These are phyloP conservation scores for Monosporascus sp. DNA, from an alignment of 2,329 filamentous ascomycete genomes.

Conservation along the genomic window DNA sequence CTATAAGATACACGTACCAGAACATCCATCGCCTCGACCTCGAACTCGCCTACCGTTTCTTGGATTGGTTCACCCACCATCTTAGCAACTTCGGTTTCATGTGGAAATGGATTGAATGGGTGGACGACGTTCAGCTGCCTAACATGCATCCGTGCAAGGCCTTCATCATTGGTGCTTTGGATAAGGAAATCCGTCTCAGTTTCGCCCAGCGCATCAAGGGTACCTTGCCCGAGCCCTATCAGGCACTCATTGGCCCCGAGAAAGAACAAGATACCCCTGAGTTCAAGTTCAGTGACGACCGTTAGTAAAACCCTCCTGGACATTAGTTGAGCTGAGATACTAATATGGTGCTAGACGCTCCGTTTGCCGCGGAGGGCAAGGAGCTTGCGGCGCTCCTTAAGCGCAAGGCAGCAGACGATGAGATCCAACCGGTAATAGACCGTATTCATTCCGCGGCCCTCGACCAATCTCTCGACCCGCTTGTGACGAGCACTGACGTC, in stretches of 20 bases:
- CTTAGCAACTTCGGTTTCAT: conserved; percentile 98
- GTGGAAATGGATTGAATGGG: conserved; percentile 99
- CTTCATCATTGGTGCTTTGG: conserved; percentile 83
- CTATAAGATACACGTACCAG: conserved; percentile 86
- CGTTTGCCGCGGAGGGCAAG: conserved; percentile 78
- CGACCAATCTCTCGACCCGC: conserved; percentile 66
- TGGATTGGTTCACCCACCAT: conserved; percentile 98
- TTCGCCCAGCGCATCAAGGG: conserved; percentile 96
- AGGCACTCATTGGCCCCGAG: conserved; percentile 71
- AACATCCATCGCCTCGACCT: conserved; percentile 79
- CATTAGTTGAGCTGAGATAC: conserved; percentile 5
- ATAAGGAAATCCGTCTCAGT: conserved; percentile 94
- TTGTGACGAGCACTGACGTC: conserved; percentile 84
- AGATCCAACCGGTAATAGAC: conserved; percentile 76
- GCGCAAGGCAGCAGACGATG: conserved; percentile 78
- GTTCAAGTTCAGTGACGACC: conserved; percentile 79
- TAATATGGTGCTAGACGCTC: conserved; percentile 51
- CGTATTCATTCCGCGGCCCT: conserved; percentile 75
- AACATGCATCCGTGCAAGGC: conserved; percentile 82
- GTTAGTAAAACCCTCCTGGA: conserved; percentile 43
- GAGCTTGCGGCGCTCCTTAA: conserved; percentile 74
- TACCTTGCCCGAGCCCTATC: conserved; percentile 80
- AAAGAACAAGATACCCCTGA: conserved; percentile 95
- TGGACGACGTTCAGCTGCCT: conserved; percentile 74
- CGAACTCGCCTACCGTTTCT: conserved; percentile 78